Evolutionary conservation across 2,329 filamentous ascomycete species (phyloP).

Genomic region (Cephalotrichum gorgonifer): DNA sequence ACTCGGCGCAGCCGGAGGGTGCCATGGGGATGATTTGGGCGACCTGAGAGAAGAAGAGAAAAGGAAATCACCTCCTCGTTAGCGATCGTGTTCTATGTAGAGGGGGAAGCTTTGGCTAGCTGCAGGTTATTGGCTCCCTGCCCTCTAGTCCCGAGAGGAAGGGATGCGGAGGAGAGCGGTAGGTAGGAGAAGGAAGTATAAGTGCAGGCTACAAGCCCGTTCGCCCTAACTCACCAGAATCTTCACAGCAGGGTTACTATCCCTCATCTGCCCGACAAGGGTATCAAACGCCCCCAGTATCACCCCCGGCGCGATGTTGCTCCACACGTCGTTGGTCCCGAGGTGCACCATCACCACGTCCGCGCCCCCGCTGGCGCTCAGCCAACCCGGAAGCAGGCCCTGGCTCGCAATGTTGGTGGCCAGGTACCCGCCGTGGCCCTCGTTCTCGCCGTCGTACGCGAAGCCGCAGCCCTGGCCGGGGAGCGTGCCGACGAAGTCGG

Average conservation of each 20-base stretch:
- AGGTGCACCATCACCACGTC: conserved; percentile 35
- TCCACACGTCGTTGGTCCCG: conserved; percentile 31
- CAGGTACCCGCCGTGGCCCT: conserved; percentile 32
- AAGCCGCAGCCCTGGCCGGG: conserved; percentile 21
- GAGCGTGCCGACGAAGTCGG: conserved; percentile 31
- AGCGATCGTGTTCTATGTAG: too few relatives aligned
- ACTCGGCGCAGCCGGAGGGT: conserved; percentile 15
- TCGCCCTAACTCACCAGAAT: conserved; percentile 4
- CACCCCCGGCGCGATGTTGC: not conserved
- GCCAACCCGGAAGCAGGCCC: conserved; percentile 27
- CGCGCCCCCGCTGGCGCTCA: conserved; percentile 21
- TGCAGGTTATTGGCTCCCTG: too few relatives aligned
- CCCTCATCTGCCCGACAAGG: conserved; percentile 5
- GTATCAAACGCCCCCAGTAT: conserved; percentile 1
- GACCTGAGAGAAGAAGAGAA: conserved; percentile 7
- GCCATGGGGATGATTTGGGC: conserved; percentile 22
- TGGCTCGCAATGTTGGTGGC: conserved; percentile 29
- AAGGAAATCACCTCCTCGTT: not conserved
- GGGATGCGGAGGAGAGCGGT: too few relatives aligned
- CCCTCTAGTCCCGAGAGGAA: too few relatives aligned
- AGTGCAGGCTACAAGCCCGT: too few relatives aligned
- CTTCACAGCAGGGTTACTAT: not conserved
- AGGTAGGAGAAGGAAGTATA: too few relatives aligned
- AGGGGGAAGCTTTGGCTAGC: too few relatives aligned
- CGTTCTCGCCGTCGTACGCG: conserved; percentile 24